Conservation (phyloP, 139 green algal genomes). For the Ettlia oleoabundans region DNA sequence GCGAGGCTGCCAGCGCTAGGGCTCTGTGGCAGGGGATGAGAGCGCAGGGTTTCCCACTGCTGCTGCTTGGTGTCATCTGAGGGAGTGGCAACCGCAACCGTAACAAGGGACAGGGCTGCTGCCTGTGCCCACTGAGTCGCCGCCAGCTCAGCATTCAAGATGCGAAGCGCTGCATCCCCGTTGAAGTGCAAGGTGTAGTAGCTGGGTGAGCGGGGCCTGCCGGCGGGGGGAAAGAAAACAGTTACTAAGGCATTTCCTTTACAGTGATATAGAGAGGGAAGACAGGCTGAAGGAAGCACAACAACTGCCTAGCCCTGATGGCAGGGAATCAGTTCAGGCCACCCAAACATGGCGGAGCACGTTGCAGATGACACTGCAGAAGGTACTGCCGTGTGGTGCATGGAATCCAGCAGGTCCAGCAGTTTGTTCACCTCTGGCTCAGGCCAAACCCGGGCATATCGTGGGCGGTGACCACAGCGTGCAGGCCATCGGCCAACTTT, state of each 20-base stretch:
- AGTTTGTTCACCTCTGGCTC: conserved; percentile 62
- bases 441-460: conserved; percentile 91
- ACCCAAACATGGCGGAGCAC: too few relatives aligned
- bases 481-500: conserved; percentile 51
- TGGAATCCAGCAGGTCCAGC: neutral
- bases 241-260: too few relatives aligned
- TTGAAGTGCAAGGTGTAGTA: conserved; percentile 80
- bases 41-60: neutral
- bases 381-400: too few relatives aligned
- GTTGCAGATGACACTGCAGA: neutral
- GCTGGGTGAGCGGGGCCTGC: conserved; percentile 52
- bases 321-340: too few relatives aligned
- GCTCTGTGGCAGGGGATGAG: neutral
- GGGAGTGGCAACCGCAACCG: too few relatives aligned
- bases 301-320: too few relatives aligned
- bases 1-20: neutral
- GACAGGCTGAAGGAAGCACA: too few relatives aligned
- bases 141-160: conserved; percentile 72
- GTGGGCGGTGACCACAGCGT: conserved; percentile 73
- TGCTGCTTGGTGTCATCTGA: too few relatives aligned
- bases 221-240: neutral
- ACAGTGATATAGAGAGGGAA: too few relatives aligned
- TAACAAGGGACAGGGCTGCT: neutral
- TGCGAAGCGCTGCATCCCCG: conserved; percentile 48
- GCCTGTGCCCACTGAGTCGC: neutral